These are phyloP conservation scores for Vitis hybrid DNA, from an alignment of 177 flowering plant genomes.

Conservation along the genomic window DNA sequence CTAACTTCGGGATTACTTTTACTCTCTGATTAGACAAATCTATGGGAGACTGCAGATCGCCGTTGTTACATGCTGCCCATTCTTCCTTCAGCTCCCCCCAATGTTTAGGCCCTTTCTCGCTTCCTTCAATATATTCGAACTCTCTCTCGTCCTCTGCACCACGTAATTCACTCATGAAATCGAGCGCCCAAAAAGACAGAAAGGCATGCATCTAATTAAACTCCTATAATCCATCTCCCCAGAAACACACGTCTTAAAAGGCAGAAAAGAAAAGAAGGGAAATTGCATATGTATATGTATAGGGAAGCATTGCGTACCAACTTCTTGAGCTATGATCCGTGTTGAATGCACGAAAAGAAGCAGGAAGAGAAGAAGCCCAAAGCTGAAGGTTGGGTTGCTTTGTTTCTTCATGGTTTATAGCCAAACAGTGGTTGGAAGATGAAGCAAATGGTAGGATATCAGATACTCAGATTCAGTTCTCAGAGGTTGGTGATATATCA, in stretches of 20 bases:
- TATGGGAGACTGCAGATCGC: constrained; percentile 69
- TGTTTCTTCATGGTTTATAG: neutral
- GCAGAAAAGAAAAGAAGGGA: neutral
- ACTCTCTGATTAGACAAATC: constrained; percentile 41
- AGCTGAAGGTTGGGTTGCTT: neutral
- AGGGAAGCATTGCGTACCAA: constrained; percentile 14
- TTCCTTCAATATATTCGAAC: constrained; percentile 47
- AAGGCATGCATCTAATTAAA: too few species aligned
- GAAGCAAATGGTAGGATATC: too few species aligned
- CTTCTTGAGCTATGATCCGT: constrained; percentile 26
- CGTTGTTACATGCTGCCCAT: constrained; percentile 58
- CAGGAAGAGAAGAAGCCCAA: neutral
- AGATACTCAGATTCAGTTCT: too few species aligned
- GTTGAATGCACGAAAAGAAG: neutral
- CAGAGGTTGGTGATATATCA: too few species aligned
- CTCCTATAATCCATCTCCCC: neutral
- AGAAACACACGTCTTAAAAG: neutral
- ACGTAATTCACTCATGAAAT: neutral
- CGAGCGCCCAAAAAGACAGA: neutral
- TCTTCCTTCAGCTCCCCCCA: constrained; percentile 65
- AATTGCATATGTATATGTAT: too few species aligned
- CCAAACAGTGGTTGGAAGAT: too few species aligned
- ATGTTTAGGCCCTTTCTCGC: constrained; percentile 49
- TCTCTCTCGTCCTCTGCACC: constrained; percentile 61
- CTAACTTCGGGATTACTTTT: constrained; percentile 14